A percentile compares a stretch with the other conserved stretches of the same genome.
Evolutionary conservation across 176 grass and related monocot species (phyloP).

Genomic region (Oryza officinalis): DNA sequence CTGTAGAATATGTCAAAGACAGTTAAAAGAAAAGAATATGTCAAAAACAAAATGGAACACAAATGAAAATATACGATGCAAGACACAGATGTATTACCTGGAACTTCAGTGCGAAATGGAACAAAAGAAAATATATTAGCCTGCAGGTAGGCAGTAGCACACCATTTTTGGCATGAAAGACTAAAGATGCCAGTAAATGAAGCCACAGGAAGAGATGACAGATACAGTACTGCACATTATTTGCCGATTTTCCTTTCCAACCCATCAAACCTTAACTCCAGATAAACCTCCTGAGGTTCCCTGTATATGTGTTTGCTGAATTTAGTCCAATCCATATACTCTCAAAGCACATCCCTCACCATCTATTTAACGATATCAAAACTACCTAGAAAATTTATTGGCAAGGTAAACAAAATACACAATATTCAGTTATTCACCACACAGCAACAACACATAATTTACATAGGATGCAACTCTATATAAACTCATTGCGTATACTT

Average conservation of each 20-base stretch:
- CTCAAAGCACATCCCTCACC: constrained; percentile 67
- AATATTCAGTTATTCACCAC: constrained; percentile 9
- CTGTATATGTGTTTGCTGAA: constrained; percentile 66
- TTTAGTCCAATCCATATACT: constrained; percentile 82
- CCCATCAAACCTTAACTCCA: neutral
- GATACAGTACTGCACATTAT: too few relatives aligned
- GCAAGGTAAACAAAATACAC: constrained; percentile 33
- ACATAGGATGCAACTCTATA: constrained; percentile 10
- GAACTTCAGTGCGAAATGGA: neutral
- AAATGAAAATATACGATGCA: neutral
- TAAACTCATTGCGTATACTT: constrained; percentile 60
- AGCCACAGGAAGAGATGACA: neutral
- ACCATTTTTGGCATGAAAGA: neutral
- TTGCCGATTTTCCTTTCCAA: neutral
- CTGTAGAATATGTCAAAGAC: too few relatives aligned
- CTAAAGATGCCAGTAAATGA: neutral
- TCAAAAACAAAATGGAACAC: neutral
- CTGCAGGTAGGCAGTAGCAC: neutral
- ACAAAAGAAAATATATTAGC: neutral
- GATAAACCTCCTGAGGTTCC: constrained; percentile 67
- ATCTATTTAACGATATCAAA: constrained; percentile 80
- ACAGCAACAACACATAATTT: constrained; percentile 14
- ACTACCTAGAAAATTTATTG: constrained; percentile 46
- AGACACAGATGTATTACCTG: neutral
- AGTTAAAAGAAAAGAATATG: too few relatives aligned